Percentiles rank a stretch among this genome's conserved stretches.
These are phyloP conservation scores for Meripilus lineatus DNA, from an alignment of 1,284 basidiomycete genomes.

Conservation along the genomic window DNA sequence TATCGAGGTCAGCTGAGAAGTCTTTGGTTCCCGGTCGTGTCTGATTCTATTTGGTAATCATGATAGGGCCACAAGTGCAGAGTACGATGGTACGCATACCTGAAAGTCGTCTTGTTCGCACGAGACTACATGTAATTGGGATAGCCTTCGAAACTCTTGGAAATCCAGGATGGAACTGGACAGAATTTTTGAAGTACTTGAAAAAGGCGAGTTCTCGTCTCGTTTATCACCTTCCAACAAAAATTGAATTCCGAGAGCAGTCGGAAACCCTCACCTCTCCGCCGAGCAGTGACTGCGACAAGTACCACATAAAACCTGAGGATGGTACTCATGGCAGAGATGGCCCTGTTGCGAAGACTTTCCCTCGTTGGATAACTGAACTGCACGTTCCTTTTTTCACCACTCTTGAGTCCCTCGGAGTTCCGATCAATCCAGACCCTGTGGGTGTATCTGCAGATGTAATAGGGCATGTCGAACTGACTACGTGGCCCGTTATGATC, in stretches of 20 bases:
- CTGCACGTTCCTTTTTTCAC: background rate
- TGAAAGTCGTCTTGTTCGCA: too few species aligned
- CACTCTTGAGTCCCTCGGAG: background rate
- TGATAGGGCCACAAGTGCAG: constrained; percentile 3
- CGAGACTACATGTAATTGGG: too few species aligned
- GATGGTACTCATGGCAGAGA: background rate
- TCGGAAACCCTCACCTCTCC: background rate
- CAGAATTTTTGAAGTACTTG: constrained; percentile 2
- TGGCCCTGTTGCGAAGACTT: background rate
- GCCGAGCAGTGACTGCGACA: background rate
- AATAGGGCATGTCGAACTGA: too few species aligned
- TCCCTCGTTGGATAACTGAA: background rate
- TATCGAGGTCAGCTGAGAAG: too few species aligned
- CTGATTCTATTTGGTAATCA: too few species aligned
- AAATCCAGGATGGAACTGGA: constrained; percentile 8
- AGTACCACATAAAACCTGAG: background rate
- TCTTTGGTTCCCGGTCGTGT: too few species aligned
- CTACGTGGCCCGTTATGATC: background rate
- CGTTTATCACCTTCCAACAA: background rate
- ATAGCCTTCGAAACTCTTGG: constrained; percentile 1
- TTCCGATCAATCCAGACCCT: background rate
- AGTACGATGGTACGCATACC: constrained; percentile 5
- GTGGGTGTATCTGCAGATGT: background rate
- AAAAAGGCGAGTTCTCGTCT: constrained; percentile 2
- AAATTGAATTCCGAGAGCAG: background rate